These are phyloP conservation scores for Phellopilus nigrolimitatus DNA, from an alignment of 1,284 basidiomycete species.

Conservation along the genomic window DNA sequence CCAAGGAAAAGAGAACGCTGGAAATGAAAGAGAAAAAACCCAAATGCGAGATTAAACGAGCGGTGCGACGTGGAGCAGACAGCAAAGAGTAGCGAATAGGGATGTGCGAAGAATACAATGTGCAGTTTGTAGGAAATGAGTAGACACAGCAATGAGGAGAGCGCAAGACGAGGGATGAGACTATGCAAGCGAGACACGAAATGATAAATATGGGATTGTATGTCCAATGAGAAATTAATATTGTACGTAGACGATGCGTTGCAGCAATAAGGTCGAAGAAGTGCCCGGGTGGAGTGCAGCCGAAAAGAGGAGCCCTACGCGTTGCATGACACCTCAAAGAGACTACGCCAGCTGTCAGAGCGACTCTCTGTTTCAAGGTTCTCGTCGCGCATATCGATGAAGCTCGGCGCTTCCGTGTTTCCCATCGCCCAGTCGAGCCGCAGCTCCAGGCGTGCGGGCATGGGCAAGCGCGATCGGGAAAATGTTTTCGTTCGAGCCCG, in stretches of 20 bases:
- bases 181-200: background rate
- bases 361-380: constrained; percentile 16
- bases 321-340: constrained; percentile 18
- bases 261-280: background rate
- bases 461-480: background rate
- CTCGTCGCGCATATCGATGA: constrained; percentile 20
- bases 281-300: background rate
- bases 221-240: background rate
- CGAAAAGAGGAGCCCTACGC: constrained; percentile 1
- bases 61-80: background rate
- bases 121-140: too few relatives aligned
- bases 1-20: too few relatives aligned
- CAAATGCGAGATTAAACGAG: too few relatives aligned
- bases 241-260: background rate
- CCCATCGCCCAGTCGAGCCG: constrained; percentile 11
- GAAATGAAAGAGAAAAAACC: too few relatives aligned
- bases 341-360: constrained; percentile 17
- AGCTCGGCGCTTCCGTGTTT: constrained; percentile 15
- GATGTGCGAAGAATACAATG: too few relatives aligned
- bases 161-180: background rate
- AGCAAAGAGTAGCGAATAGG: too few relatives aligned
- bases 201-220: background rate
- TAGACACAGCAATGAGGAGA: background rate
- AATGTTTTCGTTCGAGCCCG: background rate
- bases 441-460: constrained; percentile 8